phyloP scores from a whole-genome alignment of 352 stramenopile genomes.

The Pelagophyceae sp. region DNA sequence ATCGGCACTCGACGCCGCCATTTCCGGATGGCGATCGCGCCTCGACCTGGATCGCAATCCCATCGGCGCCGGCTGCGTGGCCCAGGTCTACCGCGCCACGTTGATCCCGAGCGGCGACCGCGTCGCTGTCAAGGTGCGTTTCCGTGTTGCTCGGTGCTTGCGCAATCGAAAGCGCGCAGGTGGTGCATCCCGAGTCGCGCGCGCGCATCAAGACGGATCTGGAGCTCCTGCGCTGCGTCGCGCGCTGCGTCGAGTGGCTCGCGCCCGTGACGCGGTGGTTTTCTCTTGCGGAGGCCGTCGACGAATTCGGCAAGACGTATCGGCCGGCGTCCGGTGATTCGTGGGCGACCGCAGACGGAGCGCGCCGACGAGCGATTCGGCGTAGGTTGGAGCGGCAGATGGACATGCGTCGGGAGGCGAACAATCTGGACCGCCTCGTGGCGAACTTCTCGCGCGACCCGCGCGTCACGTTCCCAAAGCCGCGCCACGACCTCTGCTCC shows the following conservation, averaged over 20 bases:
- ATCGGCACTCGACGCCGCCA: too few species aligned
- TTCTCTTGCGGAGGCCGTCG: not conserved
- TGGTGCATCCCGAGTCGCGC: constrained; percentile 24
- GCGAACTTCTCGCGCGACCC: constrained; percentile 53
- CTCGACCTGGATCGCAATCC: constrained; percentile 7
- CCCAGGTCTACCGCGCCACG: constrained; percentile 23
- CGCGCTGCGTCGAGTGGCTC: not conserved
- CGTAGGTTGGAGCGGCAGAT: constrained; percentile 21
- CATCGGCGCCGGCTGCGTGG: constrained; percentile 27
- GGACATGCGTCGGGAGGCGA: constrained; percentile 24
- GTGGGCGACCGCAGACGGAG: too few species aligned
- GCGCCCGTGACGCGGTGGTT: not conserved
- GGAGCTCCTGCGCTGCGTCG: constrained; percentile 23
- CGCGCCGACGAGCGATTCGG: too few species aligned
- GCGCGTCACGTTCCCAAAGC: constrained; percentile 50
- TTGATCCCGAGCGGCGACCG: not conserved
- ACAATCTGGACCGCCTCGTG: constrained; percentile 43
- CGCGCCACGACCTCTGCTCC: not conserved
- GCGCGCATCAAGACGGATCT: constrained; percentile 21
- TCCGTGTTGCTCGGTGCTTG: too few species aligned
- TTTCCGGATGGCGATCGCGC: constrained; percentile 27
- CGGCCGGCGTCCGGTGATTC: not conserved
- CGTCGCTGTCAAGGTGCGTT: constrained; percentile 14
- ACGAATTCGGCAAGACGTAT: not conserved
- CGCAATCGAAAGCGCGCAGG: constrained; percentile 25